Base-by-base conservation (phyloP, 2,329 filamentous ascomycete species). In the Aciculosporium take region DNA sequence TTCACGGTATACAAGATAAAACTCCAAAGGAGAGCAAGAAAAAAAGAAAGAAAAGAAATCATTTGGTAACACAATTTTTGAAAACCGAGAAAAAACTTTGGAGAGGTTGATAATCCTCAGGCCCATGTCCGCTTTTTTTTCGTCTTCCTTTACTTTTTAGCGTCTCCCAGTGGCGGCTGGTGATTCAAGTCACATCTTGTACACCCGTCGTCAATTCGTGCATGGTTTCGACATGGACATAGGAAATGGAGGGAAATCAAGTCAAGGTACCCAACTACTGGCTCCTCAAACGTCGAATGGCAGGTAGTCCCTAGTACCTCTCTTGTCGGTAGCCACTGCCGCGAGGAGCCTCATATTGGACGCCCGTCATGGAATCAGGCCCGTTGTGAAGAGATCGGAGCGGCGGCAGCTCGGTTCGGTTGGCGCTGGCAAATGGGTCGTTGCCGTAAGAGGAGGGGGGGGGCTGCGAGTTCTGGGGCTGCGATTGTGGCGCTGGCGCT, bases 311-410 rank as follows among this genome's bases (percentile, higher is more conserved):
- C 37, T 51, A 64, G 43, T 61, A 63, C 40, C 60, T 53, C 33
- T 62, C 66, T 42, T 52, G 54, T 32, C 69, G 66, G 48, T 65
- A 74, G 5, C 68, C 68, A 44, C 67, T 69, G 7, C 59, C 47
- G 18, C 66, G 62, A 2, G 68, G 61, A 5, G 61, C 59, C 23
- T 76, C 73, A 39, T 80, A 81, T 52, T 79, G 76, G 5, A 81
- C 74, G 2, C 76, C 76, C 1, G 73, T 77, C 76, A 81, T 81
- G 1, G 73, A 72, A 18, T 80, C 76, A 1, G 75, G 69, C 0
- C 57, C 59, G 39, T 61, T 62, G 49, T 65, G 68, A 13, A 76
- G 56, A 13, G 69, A 66, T 9, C 74, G 65, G 28, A 79, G 61
- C 2, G 75, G 75, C 10, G 75, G 75, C 24, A 79, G 59, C 49